These are phyloP conservation scores for Xylaria sp. DNA, from an alignment of 2,329 filamentous ascomycete genomes.

Conservation along the genomic window DNA sequence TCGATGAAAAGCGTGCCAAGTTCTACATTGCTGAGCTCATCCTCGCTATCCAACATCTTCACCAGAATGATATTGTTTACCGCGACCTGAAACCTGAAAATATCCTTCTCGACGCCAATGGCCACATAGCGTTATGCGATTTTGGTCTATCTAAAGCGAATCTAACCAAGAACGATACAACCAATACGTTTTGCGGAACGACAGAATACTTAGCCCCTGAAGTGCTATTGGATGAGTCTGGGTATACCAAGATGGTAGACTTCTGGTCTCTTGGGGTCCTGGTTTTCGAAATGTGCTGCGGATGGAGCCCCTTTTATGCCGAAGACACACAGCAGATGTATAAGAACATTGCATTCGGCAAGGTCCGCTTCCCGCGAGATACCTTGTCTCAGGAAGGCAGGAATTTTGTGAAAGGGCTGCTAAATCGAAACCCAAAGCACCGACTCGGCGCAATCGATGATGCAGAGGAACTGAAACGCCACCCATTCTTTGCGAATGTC, in stretches of 20 bases:
- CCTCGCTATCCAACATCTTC: conserved; percentile 91
- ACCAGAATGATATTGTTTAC: conserved; percentile 98
- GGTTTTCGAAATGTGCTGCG: conserved; percentile 99
- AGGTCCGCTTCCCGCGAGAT: conserved; percentile 95
- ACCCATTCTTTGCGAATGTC: conserved; percentile 93
- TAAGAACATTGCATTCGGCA: conserved; percentile 99
- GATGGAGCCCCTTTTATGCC: conserved; percentile 98
- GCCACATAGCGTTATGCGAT: conserved; percentile 96
- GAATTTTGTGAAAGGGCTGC: conserved; percentile 96
- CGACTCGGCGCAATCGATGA: conserved; percentile 90
- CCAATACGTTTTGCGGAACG: conserved; percentile 98
- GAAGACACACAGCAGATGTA: conserved; percentile 99
- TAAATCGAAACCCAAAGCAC: conserved; percentile 97
- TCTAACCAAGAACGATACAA: conserved; percentile 94
- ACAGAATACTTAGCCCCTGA: conserved; percentile 98
- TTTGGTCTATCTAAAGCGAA: conserved; percentile 99
- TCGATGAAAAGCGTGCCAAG: conserved; percentile 93
- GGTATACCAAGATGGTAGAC: conserved; percentile 99
- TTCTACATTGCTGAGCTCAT: conserved; percentile 99
- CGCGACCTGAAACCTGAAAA: conserved; percentile 98
- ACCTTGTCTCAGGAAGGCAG: conserved; percentile 93
- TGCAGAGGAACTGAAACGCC: conserved; percentile 91
- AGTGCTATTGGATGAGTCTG: conserved; percentile 92
- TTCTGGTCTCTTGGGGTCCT: conserved; percentile 98
- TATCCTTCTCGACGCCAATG: conserved; percentile 94